Evolutionary conservation across 2,329 filamentous ascomycete species (phyloP).

Genomic region (Aspergillus carbonarius): DNA sequence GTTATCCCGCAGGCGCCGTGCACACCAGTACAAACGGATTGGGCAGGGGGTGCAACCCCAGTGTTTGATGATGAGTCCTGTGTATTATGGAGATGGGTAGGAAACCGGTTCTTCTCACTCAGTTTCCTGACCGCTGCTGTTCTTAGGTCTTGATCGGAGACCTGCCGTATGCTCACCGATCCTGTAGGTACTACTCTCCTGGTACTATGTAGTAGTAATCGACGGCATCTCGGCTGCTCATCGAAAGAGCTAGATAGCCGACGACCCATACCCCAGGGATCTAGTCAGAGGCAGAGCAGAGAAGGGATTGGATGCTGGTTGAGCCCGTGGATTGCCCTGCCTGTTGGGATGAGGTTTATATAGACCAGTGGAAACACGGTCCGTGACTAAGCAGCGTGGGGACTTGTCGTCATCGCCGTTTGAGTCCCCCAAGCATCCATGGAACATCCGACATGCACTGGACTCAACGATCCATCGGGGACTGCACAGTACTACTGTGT

Average conservation of each 20-base stretch:
- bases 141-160: background rate
- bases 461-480: no score
- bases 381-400: constrained; percentile 3
- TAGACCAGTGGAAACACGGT: background rate
- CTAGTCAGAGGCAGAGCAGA: background rate
- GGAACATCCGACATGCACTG: no score
- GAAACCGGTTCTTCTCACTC: background rate
- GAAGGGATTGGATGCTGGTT: background rate
- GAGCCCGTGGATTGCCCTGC: background rate
- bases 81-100: background rate
- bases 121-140: background rate
- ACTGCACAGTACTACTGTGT: no score
- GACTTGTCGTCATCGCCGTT: background rate
- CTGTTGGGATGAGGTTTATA: background rate
- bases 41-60: background rate
- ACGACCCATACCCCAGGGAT: background rate
- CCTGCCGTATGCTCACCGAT: background rate
- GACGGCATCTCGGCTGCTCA: background rate
- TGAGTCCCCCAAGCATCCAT: background rate
- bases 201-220: background rate
- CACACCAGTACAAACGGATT: background rate
- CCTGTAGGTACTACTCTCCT: background rate
- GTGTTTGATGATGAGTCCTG: background rate
- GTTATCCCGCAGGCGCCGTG: background rate
- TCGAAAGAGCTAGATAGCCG: background rate